Evolutionary conservation across 2,329 filamentous ascomycete species (phyloP), one percentile per base, ranked within the genome.

Genomic region (Chalaropsis ovoidea): DNA sequence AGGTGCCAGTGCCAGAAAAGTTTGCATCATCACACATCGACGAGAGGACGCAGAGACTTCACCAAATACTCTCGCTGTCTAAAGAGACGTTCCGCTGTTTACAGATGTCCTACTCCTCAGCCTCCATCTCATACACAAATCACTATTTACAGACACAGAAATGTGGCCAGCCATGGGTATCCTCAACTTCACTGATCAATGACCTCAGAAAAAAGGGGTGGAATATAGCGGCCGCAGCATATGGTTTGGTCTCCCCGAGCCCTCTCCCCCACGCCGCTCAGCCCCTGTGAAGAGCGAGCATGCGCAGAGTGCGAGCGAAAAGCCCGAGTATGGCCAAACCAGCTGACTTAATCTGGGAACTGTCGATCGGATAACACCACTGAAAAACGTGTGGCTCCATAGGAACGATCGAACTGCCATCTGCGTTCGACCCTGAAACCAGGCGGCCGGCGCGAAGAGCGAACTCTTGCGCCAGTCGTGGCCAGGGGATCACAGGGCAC

Each of bases 351-450:
- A 49, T 96, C 87, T 95, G 76, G 89, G 87, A 94, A 86, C 89
- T 94, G 91, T 95, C 90, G 88, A 91, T 89, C 85, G 87, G 88
- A 92, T 86, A 82, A 88, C 87, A 91, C 84, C 88, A 90, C 86
- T 71, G 77, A 73, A 74, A 74, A 76, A 83, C 3, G 47, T 52
- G 86, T 89, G 87, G 86, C 86, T 91, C 88, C 88, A 86, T 90
- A 76, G 74, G 74, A 66, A 68, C 82, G 85, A 90, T 89, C 88
- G 89, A 93, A 84, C 86, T 93, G 89, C 85, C 81, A 74, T 39
- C 84, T 88, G 82, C 77, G 82, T 81, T 92, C 89, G 77, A 93
- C 89, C 63, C 66, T 67, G 65, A 67, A 67, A 56, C 61, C 13
- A 61, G 19, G 43, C 86, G 17, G 41, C n/a, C 60, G 62, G 63